Percentiles rank a stretch among this genome's conserved stretches.
phyloP scores from a whole-genome alignment of 2,329 filamentous ascomycete species.

The Claviceps monticola region DNA sequence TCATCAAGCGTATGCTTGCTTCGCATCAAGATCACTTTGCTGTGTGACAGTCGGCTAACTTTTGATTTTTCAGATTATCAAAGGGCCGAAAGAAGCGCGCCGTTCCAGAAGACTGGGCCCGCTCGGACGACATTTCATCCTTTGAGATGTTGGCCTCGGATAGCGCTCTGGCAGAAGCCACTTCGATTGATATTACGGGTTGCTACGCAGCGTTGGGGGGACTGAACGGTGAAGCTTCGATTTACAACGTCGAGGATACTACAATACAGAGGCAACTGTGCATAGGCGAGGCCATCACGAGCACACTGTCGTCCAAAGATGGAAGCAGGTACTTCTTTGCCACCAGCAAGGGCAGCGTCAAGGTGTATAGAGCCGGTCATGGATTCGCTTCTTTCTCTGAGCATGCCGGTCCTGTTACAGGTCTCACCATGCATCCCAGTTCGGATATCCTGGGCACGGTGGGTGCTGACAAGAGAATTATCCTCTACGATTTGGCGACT shows the following conservation, averaged over 20 bases:
- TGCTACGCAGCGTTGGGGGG: slow-evolving; percentile 63
- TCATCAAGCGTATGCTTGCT: slow-evolving; percentile 54
- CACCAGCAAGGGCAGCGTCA: slow-evolving; percentile 63
- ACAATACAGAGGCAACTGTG: slow-evolving; percentile 54
- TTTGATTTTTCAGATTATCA: slow-evolving; percentile 48
- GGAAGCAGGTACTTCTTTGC: slow-evolving; percentile 49
- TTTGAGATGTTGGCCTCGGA: slow-evolving; percentile 32
- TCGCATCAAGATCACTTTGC: background rate
- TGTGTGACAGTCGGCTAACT: slow-evolving; percentile 6
- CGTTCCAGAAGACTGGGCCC: slow-evolving; percentile 74
- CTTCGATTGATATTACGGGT: slow-evolving; percentile 37
- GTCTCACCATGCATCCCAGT: slow-evolving; percentile 68
- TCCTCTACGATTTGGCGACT: slow-evolving; percentile 67
- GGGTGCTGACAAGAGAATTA: slow-evolving; percentile 81
- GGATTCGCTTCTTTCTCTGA: slow-evolving; percentile 59
- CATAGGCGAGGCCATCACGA: slow-evolving; percentile 54
- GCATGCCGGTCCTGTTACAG: slow-evolving; percentile 71
- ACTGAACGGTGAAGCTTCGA: slow-evolving; percentile 55
- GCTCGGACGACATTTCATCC: slow-evolving; percentile 50
- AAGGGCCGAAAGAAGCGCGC: slow-evolving; percentile 82
- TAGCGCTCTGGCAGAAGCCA: slow-evolving; percentile 29
- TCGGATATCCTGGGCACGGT: slow-evolving; percentile 75
- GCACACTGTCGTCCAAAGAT: slow-evolving; percentile 48
- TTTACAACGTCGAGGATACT: slow-evolving; percentile 61
- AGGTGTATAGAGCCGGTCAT: slow-evolving; percentile 60